These are phyloP conservation scores for Sporothrix schenckii DNA, from an alignment of 2,329 filamentous ascomycete species.

Conservation along the genomic window DNA sequence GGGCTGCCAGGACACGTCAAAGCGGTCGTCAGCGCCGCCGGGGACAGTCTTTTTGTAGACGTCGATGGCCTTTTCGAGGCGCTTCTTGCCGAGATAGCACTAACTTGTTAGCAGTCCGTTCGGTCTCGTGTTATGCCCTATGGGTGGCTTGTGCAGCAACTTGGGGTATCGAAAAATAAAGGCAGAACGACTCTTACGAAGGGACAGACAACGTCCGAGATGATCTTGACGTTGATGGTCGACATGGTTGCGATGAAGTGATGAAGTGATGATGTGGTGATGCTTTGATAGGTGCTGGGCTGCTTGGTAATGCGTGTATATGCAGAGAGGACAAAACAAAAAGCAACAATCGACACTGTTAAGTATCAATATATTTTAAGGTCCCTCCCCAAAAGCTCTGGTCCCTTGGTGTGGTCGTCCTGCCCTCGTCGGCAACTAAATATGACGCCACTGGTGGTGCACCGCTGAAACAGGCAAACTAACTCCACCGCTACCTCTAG, in stretches of 20 bases:
- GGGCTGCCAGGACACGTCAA: slow-evolving; percentile 73
- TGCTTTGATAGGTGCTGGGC: background rate
- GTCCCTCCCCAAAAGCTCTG: background rate
- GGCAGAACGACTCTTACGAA: slow-evolving; percentile 45
- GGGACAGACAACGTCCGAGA: slow-evolving; percentile 82
- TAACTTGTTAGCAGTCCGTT: slow-evolving; percentile 40
- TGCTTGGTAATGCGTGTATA: background rate
- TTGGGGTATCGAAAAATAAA: background rate
- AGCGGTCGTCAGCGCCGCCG: slow-evolving; percentile 63
- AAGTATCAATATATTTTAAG: background rate
- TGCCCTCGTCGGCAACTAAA: background rate
- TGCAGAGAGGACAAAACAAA: background rate
- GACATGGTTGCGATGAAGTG: slow-evolving; percentile 57
- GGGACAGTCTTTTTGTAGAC: slow-evolving; percentile 66
- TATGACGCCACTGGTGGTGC: slow-evolving; percentile 26
- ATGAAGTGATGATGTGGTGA: background rate
- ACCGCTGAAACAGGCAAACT: slow-evolving; percentile 16
- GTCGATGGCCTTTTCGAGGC: slow-evolving; percentile 71
- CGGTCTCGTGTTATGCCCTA: background rate
- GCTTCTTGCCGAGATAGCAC: slow-evolving; percentile 80
- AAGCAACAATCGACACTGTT: background rate
- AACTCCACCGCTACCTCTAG: slow-evolving; percentile 7
- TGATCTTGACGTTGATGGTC: slow-evolving; percentile 73
- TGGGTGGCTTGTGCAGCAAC: background rate
- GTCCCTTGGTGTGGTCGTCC: background rate